phyloP scores from a whole-genome alignment of 805 yeast genomes.

The Zygoascus ofunaensis region DNA sequence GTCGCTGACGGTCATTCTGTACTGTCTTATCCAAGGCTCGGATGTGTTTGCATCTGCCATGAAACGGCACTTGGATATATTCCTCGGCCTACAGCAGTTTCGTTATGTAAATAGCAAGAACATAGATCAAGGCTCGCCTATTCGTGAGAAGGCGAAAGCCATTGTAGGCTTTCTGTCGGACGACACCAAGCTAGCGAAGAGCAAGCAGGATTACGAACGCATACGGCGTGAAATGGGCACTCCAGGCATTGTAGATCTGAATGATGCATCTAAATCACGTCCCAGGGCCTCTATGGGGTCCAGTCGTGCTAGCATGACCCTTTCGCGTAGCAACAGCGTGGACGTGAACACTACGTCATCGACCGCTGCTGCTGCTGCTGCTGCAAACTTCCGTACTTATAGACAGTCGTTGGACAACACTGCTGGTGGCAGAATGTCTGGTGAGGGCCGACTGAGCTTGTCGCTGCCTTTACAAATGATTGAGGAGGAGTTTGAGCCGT shows the following conservation, averaged over 20 bases:
- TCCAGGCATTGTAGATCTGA: conserved; percentile 20
- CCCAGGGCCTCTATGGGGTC: neutral
- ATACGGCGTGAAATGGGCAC: conserved; percentile 24
- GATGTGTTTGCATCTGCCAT: conserved; percentile 88
- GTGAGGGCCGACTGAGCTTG: conserved; percentile 13
- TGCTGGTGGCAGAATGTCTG: neutral
- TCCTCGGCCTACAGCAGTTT: conserved; percentile 85
- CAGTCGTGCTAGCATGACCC: neutral
- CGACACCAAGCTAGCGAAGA: conserved; percentile 21
- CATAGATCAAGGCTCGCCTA: conserved; percentile 26
- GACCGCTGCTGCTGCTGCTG: neutral
- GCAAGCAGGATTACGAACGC: conserved; percentile 20
- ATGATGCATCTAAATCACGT: neutral
- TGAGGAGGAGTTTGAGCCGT: conserved; percentile 13
- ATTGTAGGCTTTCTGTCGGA: conserved; percentile 21
- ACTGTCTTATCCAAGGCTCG: conserved; percentile 73
- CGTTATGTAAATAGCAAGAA: conserved; percentile 51
- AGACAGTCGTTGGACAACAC: neutral
- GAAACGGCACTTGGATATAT: conserved; percentile 70
- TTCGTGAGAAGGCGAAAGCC: conserved; percentile 22
- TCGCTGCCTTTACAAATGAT: conserved; percentile 16
- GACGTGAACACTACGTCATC: neutral
- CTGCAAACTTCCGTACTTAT: neutral
- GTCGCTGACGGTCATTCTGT: conserved; percentile 72
- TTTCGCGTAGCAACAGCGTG: neutral